A percentile compares a stretch with the other conserved stretches of the same genome.
Evolutionary conservation across 345 rosid species (phyloP).

Genomic region (Boechera divaricarpa): DNA sequence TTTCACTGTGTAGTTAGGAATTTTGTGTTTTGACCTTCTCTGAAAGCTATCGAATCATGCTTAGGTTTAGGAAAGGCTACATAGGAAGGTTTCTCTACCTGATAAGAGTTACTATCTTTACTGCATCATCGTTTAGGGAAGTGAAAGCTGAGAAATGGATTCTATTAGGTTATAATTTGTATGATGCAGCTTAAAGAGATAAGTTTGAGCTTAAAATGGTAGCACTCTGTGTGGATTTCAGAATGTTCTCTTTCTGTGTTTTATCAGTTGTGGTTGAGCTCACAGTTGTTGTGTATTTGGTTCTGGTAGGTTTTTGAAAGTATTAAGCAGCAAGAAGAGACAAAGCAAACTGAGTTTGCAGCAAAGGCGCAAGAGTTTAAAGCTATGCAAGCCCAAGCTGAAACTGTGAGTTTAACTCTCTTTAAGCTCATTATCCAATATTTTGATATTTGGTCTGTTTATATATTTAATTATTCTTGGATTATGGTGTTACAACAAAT

Average conservation of each 20-base stretch:
- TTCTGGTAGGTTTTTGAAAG: slow-evolving; percentile 71
- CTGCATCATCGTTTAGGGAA: slow-evolving; percentile 8
- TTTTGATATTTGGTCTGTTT: neutral
- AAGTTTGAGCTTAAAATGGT: slow-evolving; percentile 2
- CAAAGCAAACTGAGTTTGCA: slow-evolving; percentile 67
- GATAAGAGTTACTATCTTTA: neutral
- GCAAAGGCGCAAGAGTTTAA: slow-evolving; percentile 78
- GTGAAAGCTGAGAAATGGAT: slow-evolving; percentile 19
- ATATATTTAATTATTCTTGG: neutral
- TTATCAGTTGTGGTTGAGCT: neutral
- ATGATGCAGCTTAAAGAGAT: neutral
- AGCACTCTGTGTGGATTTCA: neutral
- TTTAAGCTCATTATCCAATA: neutral
- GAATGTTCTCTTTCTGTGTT: slow-evolving; percentile 14
- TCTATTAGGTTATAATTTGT: neutral
- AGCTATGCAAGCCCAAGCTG: slow-evolving; percentile 91
- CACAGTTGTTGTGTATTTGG: slow-evolving; percentile 18
- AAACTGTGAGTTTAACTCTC: slow-evolving; percentile 64
- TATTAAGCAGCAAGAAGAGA: slow-evolving; percentile 81
- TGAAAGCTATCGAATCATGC: neutral
- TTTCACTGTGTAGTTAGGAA: neutral
- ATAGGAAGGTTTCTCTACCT: neutral
- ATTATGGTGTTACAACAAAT: slow-evolving; percentile 7
- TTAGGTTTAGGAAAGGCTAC: neutral
- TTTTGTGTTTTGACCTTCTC: neutral